Conservation (phyloP, 441 rosid species). For the Erysimum cheiri region DNA sequence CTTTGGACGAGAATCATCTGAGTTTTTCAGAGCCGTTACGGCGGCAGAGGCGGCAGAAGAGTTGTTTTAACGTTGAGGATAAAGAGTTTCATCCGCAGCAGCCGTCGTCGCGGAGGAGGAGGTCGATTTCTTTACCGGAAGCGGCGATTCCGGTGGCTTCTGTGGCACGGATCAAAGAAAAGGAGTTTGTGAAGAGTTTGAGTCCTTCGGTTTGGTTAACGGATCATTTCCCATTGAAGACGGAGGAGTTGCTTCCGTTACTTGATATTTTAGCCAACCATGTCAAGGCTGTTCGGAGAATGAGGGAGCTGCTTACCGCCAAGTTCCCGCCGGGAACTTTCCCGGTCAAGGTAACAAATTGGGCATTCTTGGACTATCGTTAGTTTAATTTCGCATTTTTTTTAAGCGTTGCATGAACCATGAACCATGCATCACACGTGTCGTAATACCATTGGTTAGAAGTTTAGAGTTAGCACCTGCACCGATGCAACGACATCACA, state of each 20-base stretch:
- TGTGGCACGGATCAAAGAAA: conserved; percentile 69
- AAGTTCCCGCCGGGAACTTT: conserved; percentile 90
- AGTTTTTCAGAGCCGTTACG: conserved; percentile 67
- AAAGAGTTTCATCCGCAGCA: conserved; percentile 49
- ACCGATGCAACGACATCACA: not conserved
- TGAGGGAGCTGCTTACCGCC: conserved; percentile 83
- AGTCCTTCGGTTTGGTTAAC: conserved; percentile 94
- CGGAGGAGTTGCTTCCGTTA: conserved; percentile 88
- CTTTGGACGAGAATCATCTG: conserved; percentile 49
- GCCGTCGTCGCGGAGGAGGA: conserved; percentile 36
- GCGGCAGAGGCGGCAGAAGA: conserved; percentile 48
- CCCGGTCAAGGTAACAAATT: conserved; percentile 82
- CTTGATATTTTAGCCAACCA: conserved; percentile 90
- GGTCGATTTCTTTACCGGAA: conserved; percentile 36
- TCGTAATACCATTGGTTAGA: not conserved
- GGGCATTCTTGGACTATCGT: too few relatives aligned
- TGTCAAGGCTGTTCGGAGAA: conserved; percentile 93
- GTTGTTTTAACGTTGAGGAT: conserved; percentile 49
- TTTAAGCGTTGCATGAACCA: too few relatives aligned
- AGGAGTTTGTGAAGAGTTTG: conserved; percentile 77
- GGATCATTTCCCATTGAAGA: conserved; percentile 88
- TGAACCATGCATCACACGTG: conserved; percentile 18
- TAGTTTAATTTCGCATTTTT: too few relatives aligned
- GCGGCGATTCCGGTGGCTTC: conserved; percentile 39
- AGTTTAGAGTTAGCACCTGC: not conserved